Conservation (phyloP, 2,329 filamentous ascomycete genomes). For the Alternaria angustiovoidea region DNA sequence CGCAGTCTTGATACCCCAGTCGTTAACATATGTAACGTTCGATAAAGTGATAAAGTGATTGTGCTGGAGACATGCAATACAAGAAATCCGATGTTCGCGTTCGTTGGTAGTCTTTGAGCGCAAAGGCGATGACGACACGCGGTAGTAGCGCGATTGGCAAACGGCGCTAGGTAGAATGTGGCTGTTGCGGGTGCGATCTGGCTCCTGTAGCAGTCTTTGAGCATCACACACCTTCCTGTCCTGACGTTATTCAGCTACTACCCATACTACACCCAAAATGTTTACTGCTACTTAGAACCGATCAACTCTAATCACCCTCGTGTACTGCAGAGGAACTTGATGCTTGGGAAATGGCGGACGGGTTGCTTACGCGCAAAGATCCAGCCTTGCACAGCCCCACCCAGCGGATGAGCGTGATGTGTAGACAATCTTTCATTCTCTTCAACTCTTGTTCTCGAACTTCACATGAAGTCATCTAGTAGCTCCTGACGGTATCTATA, state of each 20-base stretch:
- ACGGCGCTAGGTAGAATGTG: not conserved
- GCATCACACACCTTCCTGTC: not conserved
- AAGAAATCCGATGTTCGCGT: not conserved
- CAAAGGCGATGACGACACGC: not conserved
- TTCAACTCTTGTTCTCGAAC: no score
- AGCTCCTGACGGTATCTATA: no score
- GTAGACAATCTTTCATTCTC: no score
- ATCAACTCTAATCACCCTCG: not conserved
- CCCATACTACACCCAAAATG: not conserved
- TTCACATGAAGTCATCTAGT: no score
- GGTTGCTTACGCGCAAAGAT: no score
- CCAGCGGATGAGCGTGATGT: no score
- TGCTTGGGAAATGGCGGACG: no score
- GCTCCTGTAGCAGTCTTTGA: not conserved
- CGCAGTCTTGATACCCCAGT: not conserved
- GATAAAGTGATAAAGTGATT: not conserved
- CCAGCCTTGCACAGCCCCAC: no score
- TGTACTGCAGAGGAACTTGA: not conserved
- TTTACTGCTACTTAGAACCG: not conserved
- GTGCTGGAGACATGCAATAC: not conserved
- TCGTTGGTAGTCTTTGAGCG: not conserved
- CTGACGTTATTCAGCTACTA: not conserved
- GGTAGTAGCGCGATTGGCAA: not conserved
- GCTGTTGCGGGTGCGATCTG: not conserved
- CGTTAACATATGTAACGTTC: not conserved